Base-by-base conservation (phyloP, 2,329 filamentous ascomycete genomes). In the Coccinonectria pachysandricola region DNA sequence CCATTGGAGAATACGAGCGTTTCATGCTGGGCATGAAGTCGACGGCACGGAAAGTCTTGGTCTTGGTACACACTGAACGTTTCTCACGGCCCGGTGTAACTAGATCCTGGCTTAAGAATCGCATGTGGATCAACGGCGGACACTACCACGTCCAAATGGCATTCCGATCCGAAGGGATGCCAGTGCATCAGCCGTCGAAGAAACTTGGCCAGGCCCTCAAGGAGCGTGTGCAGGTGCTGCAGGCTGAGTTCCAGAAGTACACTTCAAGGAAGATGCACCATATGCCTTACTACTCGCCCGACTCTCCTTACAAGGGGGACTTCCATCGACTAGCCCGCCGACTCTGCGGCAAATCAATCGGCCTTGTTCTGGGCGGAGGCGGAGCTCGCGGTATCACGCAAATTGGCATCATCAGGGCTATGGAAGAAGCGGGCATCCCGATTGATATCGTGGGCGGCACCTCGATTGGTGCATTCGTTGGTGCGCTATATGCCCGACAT, bases 91-190 rank as follows among this genome's bases (percentile, higher is more conserved):
- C 86, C 4, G 91, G 91, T 0, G 54, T 94, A 18, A 95, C 91
- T 0, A 68, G 91, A 26, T 75, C 80, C 16, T 98, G 91, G 91
- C 60, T 98, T 9, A 75, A 79, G 35, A 95, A 94, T 46, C 79
- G 91, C 2, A 77, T 93, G 35, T 98, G 91, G 91, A 91, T 98
- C 54, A 98, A 96, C 40, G 91, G 91, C 10, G 88, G 88, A 5
- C 92, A 98, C 51, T 91, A 93, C 48, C 91, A 98, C 43, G 82
- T 98, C 8, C 91, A 98, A 46, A 96, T 98, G 91, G 70, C 81
- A 0, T 88, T 91, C 52, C 74, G 79, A 19, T 68, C 78, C 3
- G 79, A 81, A 23, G 62, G 78, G 2, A 78, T 93, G 38, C 82
- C 86, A 3, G 73, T 81, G 1, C 79, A 86, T 44, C 71, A 79